Evolutionary conservation across 2,329 filamentous ascomycete species (phyloP), one percentile per base, ranked within the genome.

Genomic region (Colletotrichum shisoi): DNA sequence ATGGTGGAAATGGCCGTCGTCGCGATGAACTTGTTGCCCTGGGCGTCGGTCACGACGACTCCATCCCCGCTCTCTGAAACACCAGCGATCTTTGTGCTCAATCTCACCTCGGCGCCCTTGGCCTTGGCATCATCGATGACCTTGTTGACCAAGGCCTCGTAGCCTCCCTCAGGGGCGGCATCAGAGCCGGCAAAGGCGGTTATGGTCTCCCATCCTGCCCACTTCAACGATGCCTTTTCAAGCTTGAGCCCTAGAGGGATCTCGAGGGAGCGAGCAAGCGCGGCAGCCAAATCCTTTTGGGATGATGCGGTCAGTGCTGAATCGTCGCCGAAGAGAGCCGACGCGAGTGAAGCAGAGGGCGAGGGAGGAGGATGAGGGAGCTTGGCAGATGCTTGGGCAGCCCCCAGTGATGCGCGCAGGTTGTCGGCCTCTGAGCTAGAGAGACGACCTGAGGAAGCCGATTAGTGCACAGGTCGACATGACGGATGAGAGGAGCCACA

Each of bases 1-100:
- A 68, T 65, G 37, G 61, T 68, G 49, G 61, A 65, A 51, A 68
- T 44, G 21, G 62, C 65, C 21, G 65, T 65, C 56, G 65, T 68
- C 2, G 65, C 62, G 15, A 49, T 60, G 65, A 68, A 68, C 31
- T 57, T 65, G 49, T 68, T 68, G 56, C 61, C 65, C 4, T 60
- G 58, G 12, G 62, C 57, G 31, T 68, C 65, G 5, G 54, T 59
- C 8, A 68, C 54, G 12, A 60, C 42, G 5, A 68, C 49, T 19
- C 61, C 44, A 8, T 59, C 40, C 8, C 60, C 49, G 19, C 21
- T 51, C 11, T 65, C 62, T 2, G 56, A 56, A 9, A 68, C 31
- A 7, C 42, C 39, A 11, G 61, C 24, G 19, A 68, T 58, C 49
- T 60, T 65, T 8, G 65, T 68, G 40, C 44, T 34, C 24, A 68